Evolutionary conservation across 495 filamentous ascomycete species (phyloP), one percentile per base, ranked within the genome.

Genomic region (Penicillium daleae): DNA sequence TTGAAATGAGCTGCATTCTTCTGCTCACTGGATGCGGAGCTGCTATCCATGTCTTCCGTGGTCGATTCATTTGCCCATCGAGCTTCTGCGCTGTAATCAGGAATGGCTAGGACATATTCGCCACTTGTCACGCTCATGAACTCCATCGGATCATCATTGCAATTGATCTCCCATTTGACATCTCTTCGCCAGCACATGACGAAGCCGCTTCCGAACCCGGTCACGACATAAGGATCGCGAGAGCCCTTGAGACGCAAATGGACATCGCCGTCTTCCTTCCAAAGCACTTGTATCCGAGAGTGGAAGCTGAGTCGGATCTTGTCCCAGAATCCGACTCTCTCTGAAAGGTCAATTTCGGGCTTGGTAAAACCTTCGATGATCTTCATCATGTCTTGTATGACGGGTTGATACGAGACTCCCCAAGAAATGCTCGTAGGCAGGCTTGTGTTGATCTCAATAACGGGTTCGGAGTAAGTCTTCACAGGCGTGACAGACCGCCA

Each of bases 331-430:
- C 95, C 95, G 51, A 92, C 91, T 46, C 91, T 85, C 42, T 99
- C 95, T 1, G 94, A 97, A 6, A 91, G 90, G 75, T 98, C 95
- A 40, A 97, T 81, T 65, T 96, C 92, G 5, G 92, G 91, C 66
- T 98, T 99, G 10, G 93, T 97, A 77, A 99, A 97, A 0, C 90
- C 90, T 79, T 99, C 95, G 60, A 99, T 92, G 26, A 96, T 92
- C 87, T 98, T 97, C 95, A 99, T 99, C 91, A 97, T 97, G 69
- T 99, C 95, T 74, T 99, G 95, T 57, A 99, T 97, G 12, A 93
- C 96, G 27, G 95, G 95, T 64, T 99, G 95, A 70, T 98, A 98
- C 0, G 95, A 97, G 59, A 93, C 91, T 40, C 93, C 92, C 95
- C 95, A 99, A 32, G 93, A 97, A 54, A 98, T 93, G 58, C 90